These are phyloP conservation scores for Phaeotremella fagi DNA, from an alignment of 768 basidiomycete species.

Conservation along the genomic window DNA sequence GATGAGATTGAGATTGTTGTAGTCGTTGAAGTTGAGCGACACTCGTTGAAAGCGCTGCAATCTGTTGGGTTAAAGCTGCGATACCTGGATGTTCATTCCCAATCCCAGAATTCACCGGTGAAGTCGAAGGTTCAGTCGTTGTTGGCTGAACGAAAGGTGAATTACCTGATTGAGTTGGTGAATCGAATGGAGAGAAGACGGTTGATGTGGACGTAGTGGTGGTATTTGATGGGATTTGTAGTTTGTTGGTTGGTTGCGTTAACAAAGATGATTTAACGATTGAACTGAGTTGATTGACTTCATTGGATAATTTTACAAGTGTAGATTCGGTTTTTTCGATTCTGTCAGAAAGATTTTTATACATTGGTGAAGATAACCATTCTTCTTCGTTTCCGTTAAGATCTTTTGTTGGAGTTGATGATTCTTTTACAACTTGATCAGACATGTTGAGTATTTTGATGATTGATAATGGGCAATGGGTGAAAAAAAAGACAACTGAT, in stretches of 20 bases:
- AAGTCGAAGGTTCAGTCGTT: background rate
- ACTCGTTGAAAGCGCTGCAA: conserved; percentile 40
- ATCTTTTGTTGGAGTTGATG: background rate
- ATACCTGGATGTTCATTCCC: conserved; percentile 20
- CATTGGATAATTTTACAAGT: conserved; percentile 21
- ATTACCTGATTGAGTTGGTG: background rate
- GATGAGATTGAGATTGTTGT: conserved; percentile 32
- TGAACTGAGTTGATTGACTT: conserved; percentile 26
- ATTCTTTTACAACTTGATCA: too few species aligned
- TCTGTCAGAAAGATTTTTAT: conserved; percentile 27
- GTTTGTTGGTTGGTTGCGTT: background rate
- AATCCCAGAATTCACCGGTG: background rate
- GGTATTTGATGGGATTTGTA: too few species aligned
- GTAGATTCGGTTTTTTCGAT: conserved; percentile 30
- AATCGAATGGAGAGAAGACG: conserved; percentile 30
- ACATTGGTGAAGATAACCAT: conserved; percentile 32
- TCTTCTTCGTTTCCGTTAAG: background rate
- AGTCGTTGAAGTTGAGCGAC: conserved; percentile 48
- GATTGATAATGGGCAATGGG: too few species aligned
- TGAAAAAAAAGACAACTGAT: too few species aligned
- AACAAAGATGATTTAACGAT: conserved; percentile 17
- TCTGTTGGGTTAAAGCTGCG: conserved; percentile 38
- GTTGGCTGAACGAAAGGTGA: conserved; percentile 15
- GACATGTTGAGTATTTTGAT: too few species aligned
- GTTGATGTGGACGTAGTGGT: too few species aligned